These are phyloP conservation scores for Solanum paucissectum DNA, from an alignment of 257 asterid genomes.

Conservation along the genomic window DNA sequence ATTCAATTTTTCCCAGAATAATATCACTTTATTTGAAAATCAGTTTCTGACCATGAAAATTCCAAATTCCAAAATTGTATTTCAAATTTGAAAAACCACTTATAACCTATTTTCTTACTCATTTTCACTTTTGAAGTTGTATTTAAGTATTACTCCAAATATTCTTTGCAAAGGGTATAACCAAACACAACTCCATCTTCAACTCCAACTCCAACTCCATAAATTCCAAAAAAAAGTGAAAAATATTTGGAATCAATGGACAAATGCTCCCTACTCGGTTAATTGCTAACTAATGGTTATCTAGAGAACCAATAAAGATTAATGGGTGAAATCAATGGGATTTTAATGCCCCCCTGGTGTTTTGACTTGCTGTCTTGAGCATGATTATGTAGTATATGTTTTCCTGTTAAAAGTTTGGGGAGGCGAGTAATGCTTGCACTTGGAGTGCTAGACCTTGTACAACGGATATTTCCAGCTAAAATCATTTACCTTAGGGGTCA, in stretches of 20 bases:
- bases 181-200: background rate
- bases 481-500: background rate
- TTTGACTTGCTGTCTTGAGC: background rate
- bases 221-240: background rate
- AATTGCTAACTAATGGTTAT: background rate
- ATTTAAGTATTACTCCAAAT: background rate
- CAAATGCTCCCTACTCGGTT: background rate
- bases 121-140: background rate
- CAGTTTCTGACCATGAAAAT: background rate
- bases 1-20: background rate
- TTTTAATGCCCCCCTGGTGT: background rate
- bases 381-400: background rate
- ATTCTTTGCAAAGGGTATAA: background rate
- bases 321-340: background rate
- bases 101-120: background rate
- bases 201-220: background rate
- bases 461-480: background rate
- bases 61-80: background rate
- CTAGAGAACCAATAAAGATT: background rate
- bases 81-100: background rate
- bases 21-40: background rate
- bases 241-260: background rate
- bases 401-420: background rate
- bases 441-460: background rate
- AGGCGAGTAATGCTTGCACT: background rate